phyloP scores from a whole-genome alignment of 176 grass and related monocot genomes.

The Aegilops longissima region DNA sequence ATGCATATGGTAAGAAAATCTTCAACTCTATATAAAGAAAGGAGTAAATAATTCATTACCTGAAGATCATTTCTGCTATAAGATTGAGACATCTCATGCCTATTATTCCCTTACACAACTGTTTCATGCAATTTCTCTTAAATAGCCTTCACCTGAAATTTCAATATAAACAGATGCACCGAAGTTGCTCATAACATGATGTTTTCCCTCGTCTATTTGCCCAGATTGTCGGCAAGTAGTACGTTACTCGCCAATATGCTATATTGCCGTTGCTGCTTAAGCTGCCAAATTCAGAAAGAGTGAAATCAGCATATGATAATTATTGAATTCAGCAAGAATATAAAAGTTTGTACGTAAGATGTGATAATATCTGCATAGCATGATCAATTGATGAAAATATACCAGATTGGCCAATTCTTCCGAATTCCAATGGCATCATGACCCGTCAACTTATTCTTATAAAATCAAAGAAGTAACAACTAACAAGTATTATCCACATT shows the following conservation, averaged over 20 bases:
- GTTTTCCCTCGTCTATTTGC: neutral
- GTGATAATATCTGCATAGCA: neutral
- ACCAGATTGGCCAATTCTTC: neutral
- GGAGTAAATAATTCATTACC: neutral
- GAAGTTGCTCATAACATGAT: neutral
- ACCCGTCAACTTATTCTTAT: neutral
- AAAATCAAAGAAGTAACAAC: neutral
- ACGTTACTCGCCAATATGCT: neutral
- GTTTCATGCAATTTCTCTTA: slow-evolving; percentile 5
- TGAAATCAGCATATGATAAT: neutral
- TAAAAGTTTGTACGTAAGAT: neutral
- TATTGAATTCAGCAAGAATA: neutral
- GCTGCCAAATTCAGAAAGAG: neutral
- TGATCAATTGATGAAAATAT: neutral
- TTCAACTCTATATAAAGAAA: slow-evolving; percentile 18
- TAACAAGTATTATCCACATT: neutral
- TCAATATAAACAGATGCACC: slow-evolving; percentile 13
- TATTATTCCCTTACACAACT: slow-evolving; percentile 1
- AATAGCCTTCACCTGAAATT: neutral
- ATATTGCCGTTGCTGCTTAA: neutral
- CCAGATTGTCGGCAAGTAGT: neutral
- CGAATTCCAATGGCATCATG: neutral
- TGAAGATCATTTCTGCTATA: neutral
- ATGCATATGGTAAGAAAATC: slow-evolving; percentile 60
- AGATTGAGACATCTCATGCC: neutral